phyloP scores from a whole-genome alignment of 768 basidiomycete genomes.

The Hydnum rufescens region DNA sequence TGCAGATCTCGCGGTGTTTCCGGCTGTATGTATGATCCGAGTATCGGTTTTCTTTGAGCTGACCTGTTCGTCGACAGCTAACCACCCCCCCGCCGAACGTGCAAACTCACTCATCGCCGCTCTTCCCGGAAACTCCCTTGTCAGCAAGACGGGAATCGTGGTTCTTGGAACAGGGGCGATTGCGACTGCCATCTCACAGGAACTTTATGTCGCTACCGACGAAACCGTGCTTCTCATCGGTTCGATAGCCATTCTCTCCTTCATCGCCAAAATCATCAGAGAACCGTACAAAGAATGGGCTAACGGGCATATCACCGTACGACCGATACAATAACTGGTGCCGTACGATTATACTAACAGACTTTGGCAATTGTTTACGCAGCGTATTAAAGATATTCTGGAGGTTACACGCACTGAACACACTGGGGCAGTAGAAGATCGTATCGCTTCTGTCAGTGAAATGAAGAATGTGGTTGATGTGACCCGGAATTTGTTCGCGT shows the following conservation, averaged over 20 bases:
- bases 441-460: slow-evolving; percentile 77
- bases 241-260: slow-evolving; percentile 62
- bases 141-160: slow-evolving; percentile 89
- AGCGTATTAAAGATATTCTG: slow-evolving; percentile 61
- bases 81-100: slow-evolving; percentile 63
- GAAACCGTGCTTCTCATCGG: slow-evolving; percentile 80
- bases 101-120: slow-evolving; percentile 81
- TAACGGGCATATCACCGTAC: slow-evolving; percentile 51
- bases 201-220: slow-evolving; percentile 94
- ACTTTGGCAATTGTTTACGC: not conserved
- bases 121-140: slow-evolving; percentile 51
- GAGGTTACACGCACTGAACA: slow-evolving; percentile 70
- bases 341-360: not conserved
- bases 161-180: slow-evolving; percentile 75
- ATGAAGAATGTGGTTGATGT: slow-evolving; percentile 92
- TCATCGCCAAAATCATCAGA: slow-evolving; percentile 59
- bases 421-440: slow-evolving; percentile 80
- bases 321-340: slow-evolving; percentile 7
- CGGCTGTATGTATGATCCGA: not conserved
- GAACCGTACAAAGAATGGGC: slow-evolving; percentile 91
- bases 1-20: not conserved
- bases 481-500: slow-evolving; percentile 73
- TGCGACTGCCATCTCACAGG: slow-evolving; percentile 87
- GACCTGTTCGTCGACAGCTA: slow-evolving; percentile 7
- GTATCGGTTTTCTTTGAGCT: not conserved